Evolutionary conservation across 2,329 filamentous ascomycete species (phyloP).

Genomic region (Ophiostoma quercus): DNA sequence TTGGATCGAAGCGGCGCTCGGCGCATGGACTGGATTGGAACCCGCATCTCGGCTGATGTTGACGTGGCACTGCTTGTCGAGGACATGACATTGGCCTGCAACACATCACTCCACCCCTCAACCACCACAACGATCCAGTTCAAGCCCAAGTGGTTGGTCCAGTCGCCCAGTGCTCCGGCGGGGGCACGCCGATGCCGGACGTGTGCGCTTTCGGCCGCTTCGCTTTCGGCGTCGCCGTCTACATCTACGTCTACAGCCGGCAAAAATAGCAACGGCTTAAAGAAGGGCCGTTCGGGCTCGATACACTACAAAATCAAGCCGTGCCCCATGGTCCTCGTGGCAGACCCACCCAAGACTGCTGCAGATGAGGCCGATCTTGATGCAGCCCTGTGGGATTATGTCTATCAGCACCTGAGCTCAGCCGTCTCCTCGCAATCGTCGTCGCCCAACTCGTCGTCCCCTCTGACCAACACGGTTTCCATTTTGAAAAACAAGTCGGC

Average conservation of each 20-base stretch:
- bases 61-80: slow-evolving; percentile 66
- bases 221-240: background rate
- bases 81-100: slow-evolving; percentile 56
- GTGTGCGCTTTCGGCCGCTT: slow-evolving; percentile 53
- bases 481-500: slow-evolving; percentile 30
- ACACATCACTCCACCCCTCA: background rate
- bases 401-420: slow-evolving; percentile 37
- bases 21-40: slow-evolving; percentile 45
- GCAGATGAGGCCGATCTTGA: slow-evolving; percentile 19
- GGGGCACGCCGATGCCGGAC: slow-evolving; percentile 64
- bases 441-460: slow-evolving; percentile 25
- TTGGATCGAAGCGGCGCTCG: slow-evolving; percentile 27
- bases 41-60: slow-evolving; percentile 47
- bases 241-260: background rate
- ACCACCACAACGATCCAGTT: slow-evolving; percentile 56
- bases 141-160: slow-evolving; percentile 79
- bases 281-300: background rate
- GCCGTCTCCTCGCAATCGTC: slow-evolving; percentile 30
- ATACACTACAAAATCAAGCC: slow-evolving; percentile 25
- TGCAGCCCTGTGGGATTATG: slow-evolving; percentile 27
- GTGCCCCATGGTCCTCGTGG: slow-evolving; percentile 28
- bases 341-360: slow-evolving; percentile 13
- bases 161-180: slow-evolving; percentile 65
- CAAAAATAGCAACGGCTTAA: background rate
- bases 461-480: background rate